Conservation (phyloP, 345 rosid species). For the Salix arbutifolia region DNA sequence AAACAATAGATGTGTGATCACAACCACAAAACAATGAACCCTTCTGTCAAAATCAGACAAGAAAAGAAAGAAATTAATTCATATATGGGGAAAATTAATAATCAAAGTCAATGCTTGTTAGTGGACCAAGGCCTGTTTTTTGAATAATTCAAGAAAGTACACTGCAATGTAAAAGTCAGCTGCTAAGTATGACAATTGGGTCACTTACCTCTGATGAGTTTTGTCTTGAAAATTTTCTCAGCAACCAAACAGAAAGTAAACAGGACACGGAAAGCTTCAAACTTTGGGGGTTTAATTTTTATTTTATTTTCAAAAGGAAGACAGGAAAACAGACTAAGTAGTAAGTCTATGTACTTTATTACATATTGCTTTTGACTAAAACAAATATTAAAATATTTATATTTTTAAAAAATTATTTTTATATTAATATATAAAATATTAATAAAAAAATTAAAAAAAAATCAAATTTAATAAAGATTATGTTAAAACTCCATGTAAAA, state of each 20-base stretch:
- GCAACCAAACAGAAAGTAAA: neutral
- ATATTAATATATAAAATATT: too few species aligned
- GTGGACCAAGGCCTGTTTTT: too few species aligned
- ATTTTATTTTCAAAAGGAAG: too few species aligned
- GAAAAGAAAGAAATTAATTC: neutral
- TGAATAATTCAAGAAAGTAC: neutral
- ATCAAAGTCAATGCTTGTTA: neutral
- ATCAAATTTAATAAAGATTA: too few species aligned
- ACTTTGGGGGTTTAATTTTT: too few species aligned
- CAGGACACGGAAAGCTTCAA: neutral
- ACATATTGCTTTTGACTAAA: too few species aligned
- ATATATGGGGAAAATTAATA: neutral
- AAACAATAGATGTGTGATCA: neutral
- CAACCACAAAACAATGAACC: neutral
- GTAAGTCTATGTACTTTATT: too few species aligned
- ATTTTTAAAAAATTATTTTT: too few species aligned
- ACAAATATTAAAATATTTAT: too few species aligned
- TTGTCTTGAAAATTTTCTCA: neutral
- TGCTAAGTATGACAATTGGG: neutral
- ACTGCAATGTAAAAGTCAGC: neutral
- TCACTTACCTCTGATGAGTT: neutral
- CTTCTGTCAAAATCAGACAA: neutral
- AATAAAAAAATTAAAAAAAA: too few species aligned
- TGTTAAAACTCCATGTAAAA: too few species aligned
- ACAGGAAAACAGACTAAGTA: too few species aligned